Conservation (phyloP, 306 rosid species). For the Citrullus colocynthis region DNA sequence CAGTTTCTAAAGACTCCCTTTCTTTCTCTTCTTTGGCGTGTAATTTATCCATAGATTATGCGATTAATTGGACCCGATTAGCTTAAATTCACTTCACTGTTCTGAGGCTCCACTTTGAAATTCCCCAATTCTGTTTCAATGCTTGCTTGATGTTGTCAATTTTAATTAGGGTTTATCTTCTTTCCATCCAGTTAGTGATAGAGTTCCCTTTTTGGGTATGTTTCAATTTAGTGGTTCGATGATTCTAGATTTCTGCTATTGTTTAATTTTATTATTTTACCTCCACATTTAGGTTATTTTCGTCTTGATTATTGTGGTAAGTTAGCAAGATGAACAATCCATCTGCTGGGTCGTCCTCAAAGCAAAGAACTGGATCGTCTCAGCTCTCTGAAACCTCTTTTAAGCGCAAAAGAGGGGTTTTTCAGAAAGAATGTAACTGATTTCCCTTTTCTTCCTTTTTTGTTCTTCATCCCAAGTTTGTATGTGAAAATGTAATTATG, state of each 20-base stretch:
- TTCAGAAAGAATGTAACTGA: slow-evolving; percentile 66
- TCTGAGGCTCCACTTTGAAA: background rate
- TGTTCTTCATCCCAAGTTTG: background rate
- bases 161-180: background rate
- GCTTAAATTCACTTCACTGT: background rate
- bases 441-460: background rate
- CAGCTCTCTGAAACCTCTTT: slow-evolving; percentile 72
- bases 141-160: background rate
- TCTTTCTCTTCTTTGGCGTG: background rate
- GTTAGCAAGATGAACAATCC: slow-evolving; percentile 39
- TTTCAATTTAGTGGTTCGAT: background rate
- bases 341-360: slow-evolving; percentile 45
- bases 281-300: background rate
- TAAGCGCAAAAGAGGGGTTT: slow-evolving; percentile 81
- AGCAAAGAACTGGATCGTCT: slow-evolving; percentile 50
- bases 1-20: background rate
- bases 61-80: background rate
- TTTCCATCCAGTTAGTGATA: background rate
- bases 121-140: background rate
- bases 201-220: background rate
- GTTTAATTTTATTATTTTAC: background rate
- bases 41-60: background rate
- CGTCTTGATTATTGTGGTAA: background rate
- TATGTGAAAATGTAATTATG: background rate
- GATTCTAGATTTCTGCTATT: too few species aligned